phyloP scores from a whole-genome alignment of 148 eudicot species.

The Talinum fruticosum region DNA sequence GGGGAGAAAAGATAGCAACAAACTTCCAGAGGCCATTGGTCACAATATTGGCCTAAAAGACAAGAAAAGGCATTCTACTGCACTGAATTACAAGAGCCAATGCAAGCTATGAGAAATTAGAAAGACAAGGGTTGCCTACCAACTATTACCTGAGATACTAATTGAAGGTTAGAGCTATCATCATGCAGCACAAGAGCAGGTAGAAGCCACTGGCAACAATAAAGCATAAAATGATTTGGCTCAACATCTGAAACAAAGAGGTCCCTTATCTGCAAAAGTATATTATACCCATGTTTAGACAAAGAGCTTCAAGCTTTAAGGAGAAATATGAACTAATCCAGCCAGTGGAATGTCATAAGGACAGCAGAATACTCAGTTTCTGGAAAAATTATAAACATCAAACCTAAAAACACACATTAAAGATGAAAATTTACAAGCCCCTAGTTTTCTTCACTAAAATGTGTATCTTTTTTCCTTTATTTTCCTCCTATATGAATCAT shows the following conservation, averaged over 20 bases:
- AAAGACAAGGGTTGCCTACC: neutral
- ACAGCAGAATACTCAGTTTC: neutral
- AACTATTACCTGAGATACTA: constrained; percentile 62
- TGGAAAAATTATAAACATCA: neutral
- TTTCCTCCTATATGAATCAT: neutral
- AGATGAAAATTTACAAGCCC: neutral
- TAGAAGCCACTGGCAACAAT: constrained; percentile 90
- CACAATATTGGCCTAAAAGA: neutral
- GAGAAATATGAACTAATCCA: neutral
- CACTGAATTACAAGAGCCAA: neutral
- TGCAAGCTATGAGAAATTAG: neutral
- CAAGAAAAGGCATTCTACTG: neutral
- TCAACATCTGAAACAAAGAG: constrained; percentile 75
- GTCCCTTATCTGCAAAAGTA: constrained; percentile 65
- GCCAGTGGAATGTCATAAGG: neutral
- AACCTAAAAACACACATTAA: constrained; percentile 3
- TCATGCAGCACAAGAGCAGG: constrained; percentile 80
- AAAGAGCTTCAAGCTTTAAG: neutral
- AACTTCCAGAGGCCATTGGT: neutral
- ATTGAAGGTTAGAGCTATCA: constrained; percentile 54
- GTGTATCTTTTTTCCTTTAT: neutral
- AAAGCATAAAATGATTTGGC: constrained; percentile 64
- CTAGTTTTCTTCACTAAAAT: neutral
- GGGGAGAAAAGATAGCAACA: neutral
- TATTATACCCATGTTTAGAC: neutral